These are phyloP conservation scores for Fraxinus dipetala DNA, from an alignment of 305 asterid genomes.

Conservation along the genomic window DNA sequence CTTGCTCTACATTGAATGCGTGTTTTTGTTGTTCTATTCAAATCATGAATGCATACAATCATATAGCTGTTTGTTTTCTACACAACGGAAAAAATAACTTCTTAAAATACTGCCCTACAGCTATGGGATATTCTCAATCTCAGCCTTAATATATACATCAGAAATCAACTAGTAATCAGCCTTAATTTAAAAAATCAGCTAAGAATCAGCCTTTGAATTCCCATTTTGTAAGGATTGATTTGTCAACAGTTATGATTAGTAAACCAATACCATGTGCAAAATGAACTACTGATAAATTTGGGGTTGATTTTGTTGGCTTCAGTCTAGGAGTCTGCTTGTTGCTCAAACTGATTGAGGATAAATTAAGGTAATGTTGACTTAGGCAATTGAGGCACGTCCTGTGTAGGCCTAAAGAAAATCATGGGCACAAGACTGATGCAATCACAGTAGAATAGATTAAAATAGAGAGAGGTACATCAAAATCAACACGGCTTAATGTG, in stretches of 20 bases:
- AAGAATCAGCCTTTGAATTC: background rate
- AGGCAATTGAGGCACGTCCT: background rate
- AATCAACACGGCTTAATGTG: background rate
- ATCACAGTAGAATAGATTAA: background rate
- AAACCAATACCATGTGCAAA: background rate
- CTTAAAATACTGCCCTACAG: background rate
- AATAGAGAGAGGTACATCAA: background rate
- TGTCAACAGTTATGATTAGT: background rate
- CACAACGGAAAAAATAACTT: background rate
- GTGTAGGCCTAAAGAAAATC: background rate
- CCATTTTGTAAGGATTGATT: background rate
- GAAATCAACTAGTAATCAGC: background rate
- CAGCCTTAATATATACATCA: background rate
- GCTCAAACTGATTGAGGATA: background rate
- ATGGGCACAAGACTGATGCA: background rate
- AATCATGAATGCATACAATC: background rate
- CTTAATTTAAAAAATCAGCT: background rate
- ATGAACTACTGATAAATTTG: background rate
- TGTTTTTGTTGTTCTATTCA: background rate
- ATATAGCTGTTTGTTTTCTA: background rate
- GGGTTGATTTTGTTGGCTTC: background rate
- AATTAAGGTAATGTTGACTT: background rate
- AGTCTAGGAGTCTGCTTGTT: conserved; percentile 5
- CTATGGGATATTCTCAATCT: background rate
- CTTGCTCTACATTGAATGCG: background rate